Evolutionary conservation across 805 yeast species (phyloP), one percentile per base, ranked within the genome.

Genomic region (Pichia gijzeniarum): DNA sequence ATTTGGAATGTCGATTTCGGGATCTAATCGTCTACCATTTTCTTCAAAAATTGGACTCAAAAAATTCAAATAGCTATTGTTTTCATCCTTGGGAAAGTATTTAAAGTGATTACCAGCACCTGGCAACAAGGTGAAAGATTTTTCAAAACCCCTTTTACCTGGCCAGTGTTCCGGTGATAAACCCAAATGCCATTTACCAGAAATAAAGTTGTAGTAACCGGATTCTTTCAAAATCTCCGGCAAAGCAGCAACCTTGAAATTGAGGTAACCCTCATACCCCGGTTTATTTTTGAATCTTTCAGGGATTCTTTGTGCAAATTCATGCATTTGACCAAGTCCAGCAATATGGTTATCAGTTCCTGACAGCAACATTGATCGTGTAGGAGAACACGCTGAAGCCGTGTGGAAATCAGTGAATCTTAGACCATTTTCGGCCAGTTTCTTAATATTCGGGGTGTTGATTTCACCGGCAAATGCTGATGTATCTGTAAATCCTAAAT

Each of bases 171-270:
- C 73, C 9, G 65, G 62, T 1, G 63, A 53, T 14, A 72, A 56
- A 5, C 83, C 83, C 36, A 79, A 57, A 57, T 79, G 83, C 82
- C 83, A 78, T 53, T 79, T 79, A 14, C 83, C 85, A 12, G 79
- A 67, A 22, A 75, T 58, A 40, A 73, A 68, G 3, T 78, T 77
- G 44, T 68, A 68, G 55, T 77, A 77, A 5, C 76, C 79, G 10
- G 57, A 58, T 19, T 74, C 76, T 19, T 70, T 55, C 48, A 77
- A 58, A 22, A 76, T 65, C 44, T 77, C 79, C 1, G 82, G 73
- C 35, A 77, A 58, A 1, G 79, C 71, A 21, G 79, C 81, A 2
- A 77, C 80, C 46, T 64, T 61, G 43, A 63, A 71, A 49, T 74
- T 75, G 49, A 77, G 58, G 45, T 69, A 73, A 3, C 81, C 82